A percentile compares a stretch with the other conserved stretches of the same genome.
Conservation (phyloP, 1,284 basidiomycete species). For the Gymnopus androsaceus region DNA sequence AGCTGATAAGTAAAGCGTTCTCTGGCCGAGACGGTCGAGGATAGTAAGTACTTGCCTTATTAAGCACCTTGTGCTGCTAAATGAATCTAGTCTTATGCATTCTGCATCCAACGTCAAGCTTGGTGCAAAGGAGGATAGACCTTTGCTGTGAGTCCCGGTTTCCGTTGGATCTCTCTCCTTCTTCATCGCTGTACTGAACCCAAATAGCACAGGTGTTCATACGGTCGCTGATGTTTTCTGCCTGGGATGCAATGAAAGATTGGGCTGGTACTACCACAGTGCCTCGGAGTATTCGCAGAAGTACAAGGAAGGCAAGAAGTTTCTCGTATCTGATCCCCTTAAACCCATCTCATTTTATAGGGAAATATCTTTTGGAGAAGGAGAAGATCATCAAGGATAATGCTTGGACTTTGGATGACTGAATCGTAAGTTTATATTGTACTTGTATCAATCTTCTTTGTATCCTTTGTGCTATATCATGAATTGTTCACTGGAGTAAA, state of each 20-base stretch:
- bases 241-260: constrained; percentile 71
- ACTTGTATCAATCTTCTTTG: no score
- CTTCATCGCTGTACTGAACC: background rate
- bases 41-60: constrained; percentile 53
- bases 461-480: no score
- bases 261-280: constrained; percentile 87
- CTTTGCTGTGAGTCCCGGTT: constrained; percentile 64
- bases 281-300: constrained; percentile 80
- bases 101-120: constrained; percentile 76
- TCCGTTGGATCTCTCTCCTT: background rate
- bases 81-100: constrained; percentile 64
- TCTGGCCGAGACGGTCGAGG: constrained; percentile 83
- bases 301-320: constrained; percentile 77
- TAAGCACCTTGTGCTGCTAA: background rate
- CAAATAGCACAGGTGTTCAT: constrained; percentile 74
- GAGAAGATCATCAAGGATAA: constrained; percentile 82
- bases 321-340: background rate
- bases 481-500: no score
- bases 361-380: constrained; percentile 83
- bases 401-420: constrained; percentile 64
- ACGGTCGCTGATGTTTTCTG: constrained; percentile 82
- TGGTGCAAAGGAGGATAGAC: constrained; percentile 75
- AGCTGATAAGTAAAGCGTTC: constrained; percentile 84
- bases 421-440: background rate
- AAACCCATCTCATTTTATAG: constrained; percentile 36